Percentiles rank a stretch among this genome's conserved stretches.
Conservation (phyloP, 768 basidiomycete genomes). For the Candolleomyces efflorescens region DNA sequence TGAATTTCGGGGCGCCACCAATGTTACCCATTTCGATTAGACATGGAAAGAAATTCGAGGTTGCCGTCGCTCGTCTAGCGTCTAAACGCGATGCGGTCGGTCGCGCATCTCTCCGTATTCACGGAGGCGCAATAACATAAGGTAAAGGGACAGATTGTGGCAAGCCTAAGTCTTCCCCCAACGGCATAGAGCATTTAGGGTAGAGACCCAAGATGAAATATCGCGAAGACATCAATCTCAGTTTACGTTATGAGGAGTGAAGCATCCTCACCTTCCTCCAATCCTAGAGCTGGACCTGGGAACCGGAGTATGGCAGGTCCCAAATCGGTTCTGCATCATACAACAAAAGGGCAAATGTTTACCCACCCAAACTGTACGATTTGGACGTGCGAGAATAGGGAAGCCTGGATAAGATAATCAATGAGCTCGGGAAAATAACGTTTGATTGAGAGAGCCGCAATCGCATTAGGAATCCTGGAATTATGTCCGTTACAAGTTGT, state of each 20-base stretch:
- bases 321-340: slow-evolving; percentile 5
- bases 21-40: background rate
- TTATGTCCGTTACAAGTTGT: background rate
- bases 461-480: background rate
- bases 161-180: too few relatives aligned
- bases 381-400: slow-evolving; percentile 4
- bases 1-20: slow-evolving; percentile 1
- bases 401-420: background rate
- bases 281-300: background rate
- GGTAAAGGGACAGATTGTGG: too few relatives aligned
- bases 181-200: background rate
- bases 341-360: background rate
- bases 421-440: background rate
- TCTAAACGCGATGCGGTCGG: background rate
- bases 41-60: background rate
- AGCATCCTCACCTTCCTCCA: background rate
- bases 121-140: too few relatives aligned
- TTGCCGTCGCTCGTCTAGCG: background rate
- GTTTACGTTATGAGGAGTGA: background rate
- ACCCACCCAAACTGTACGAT: slow-evolving; percentile 7
- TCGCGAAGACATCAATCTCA: background rate
- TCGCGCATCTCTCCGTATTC: too few relatives aligned
- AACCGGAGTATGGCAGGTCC: background rate
- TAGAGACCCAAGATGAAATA: background rate
- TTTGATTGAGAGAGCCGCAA: background rate